Conservation (phyloP, 176 grass and related monocot species). For the Chrysopogon serrulatus region DNA sequence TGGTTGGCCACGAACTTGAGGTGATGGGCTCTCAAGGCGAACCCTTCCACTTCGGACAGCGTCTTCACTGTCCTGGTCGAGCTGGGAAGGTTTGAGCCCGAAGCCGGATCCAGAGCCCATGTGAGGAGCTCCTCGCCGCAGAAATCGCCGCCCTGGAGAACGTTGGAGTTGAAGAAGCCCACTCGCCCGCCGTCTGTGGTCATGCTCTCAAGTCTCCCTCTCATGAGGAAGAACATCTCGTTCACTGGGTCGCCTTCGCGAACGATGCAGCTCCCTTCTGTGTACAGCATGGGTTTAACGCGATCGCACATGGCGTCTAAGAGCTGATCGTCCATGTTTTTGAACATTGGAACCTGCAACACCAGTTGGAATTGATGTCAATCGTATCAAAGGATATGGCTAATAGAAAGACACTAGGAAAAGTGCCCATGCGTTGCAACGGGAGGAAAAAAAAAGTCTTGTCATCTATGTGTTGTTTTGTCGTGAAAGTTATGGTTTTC, state of each 20-base stretch:
- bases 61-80: slow-evolving; percentile 74
- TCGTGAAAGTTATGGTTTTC: no score
- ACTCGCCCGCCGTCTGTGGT: slow-evolving; percentile 70
- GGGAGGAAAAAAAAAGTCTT: no score
- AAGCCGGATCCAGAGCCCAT: slow-evolving; percentile 77
- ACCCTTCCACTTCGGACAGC: slow-evolving; percentile 78
- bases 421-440: no score
- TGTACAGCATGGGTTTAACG: slow-evolving; percentile 68
- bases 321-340: slow-evolving; percentile 83
- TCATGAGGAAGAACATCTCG: slow-evolving; percentile 86
- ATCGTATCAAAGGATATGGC: no score
- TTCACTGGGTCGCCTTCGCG: slow-evolving; percentile 75
- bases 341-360: slow-evolving; percentile 70
- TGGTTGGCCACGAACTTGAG: slow-evolving; percentile 74
- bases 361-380: neutral
- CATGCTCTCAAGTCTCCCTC: slow-evolving; percentile 58
- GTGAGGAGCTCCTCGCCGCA: slow-evolving; percentile 93
- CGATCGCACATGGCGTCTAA: slow-evolving; percentile 73
- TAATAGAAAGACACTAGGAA: no score
- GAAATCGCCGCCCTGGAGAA: slow-evolving; percentile 77
- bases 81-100: slow-evolving; percentile 56
- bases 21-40: slow-evolving; percentile 59
- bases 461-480: no score
- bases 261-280: slow-evolving; percentile 62
- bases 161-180: slow-evolving; percentile 71